Evolutionary conservation across 768 basidiomycete species (phyloP).

Genomic region (Suillus discolor): DNA sequence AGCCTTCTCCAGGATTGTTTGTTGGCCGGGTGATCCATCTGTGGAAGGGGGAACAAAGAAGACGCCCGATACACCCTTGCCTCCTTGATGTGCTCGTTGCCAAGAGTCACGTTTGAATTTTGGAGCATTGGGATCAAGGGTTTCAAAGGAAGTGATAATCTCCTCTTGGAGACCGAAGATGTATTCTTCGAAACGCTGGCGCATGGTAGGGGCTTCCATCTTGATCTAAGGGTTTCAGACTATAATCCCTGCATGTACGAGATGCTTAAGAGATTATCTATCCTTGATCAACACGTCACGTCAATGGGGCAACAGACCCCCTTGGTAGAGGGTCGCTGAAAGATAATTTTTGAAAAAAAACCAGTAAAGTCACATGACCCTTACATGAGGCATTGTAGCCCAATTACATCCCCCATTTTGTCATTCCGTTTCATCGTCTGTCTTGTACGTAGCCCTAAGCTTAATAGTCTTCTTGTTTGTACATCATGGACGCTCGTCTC

Average conservation of each 20-base stretch:
- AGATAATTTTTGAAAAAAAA: background rate
- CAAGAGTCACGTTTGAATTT: conserved; percentile 82
- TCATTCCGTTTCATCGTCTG: background rate
- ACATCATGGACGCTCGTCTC: conserved; percentile 82
- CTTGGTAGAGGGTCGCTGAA: background rate
- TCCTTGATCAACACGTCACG: background rate
- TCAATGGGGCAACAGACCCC: background rate
- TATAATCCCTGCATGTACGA: background rate
- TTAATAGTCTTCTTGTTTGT: conserved; percentile 3
- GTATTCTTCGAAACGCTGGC: conserved; percentile 74
- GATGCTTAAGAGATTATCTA: background rate
- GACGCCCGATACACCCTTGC: conserved; percentile 81
- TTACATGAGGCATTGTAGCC: background rate
- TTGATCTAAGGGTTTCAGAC: conserved; percentile 9
- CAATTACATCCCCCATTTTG: too few relatives aligned
- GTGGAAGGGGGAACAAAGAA: conserved; percentile 51
- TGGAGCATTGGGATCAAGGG: conserved; percentile 70
- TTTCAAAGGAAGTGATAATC: conserved; percentile 78
- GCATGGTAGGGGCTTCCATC: conserved; percentile 51
- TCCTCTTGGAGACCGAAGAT: conserved; percentile 74
- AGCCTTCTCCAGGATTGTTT: conserved; percentile 85
- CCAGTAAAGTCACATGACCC: conserved; percentile 29
- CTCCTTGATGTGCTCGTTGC: conserved; percentile 62
- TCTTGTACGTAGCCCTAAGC: background rate
- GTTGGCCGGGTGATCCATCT: conserved; percentile 35